Base-by-base conservation (phyloP, 2,329 filamentous ascomycete genomes). In the Aspergillus novoparasiticus region DNA sequence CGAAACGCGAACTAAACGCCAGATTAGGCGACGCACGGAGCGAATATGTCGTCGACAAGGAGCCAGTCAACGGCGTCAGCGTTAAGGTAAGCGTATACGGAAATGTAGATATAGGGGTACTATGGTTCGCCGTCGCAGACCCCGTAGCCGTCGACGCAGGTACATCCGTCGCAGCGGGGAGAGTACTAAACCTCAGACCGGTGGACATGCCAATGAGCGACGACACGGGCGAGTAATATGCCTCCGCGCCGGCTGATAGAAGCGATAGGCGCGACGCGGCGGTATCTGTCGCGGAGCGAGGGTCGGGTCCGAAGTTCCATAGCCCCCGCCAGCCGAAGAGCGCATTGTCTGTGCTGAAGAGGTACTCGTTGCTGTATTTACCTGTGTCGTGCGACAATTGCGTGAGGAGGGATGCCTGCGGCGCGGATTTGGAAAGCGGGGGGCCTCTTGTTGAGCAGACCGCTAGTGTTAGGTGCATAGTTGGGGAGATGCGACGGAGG, bases 171-270 rank as follows among this genome's bases (percentile, higher is more conserved):
- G 78, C 75, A 91, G 91, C 62, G 84, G 86, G 59, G 23, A 98
- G 81, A 12, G 95, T 98, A 45, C 93, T 92, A 76, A 98, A 99
- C 57, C 95, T 88, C 55, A 93, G 84, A 8, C 94, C 95, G 10
- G 96, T 87, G 66, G 93, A 97, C 75, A 97, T 87, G 54, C 95
- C 95, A 56, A 94, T 92, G 26, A 93, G 93, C 75, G 97, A 97
- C 76, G 97, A 98, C 63, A 97, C 81, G 0, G 94, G 90, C 26
- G 94, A 95, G 81, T 99, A 99, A 81, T 98, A 99, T 41, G 96
- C 84, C 78, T 99, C 95, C 60, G 89, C 94, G 41, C 95, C 95
- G 3, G 92, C 92, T 72, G 92, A 96, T 75, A 98, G 93, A 23
- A 94, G 89, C 10, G 94, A 80, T 88, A 90, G 63, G 89, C 87